Percentiles rank a stretch among this genome's conserved stretches.
Conservation (phyloP, 805 yeast species). For the Candida argentea region DNA sequence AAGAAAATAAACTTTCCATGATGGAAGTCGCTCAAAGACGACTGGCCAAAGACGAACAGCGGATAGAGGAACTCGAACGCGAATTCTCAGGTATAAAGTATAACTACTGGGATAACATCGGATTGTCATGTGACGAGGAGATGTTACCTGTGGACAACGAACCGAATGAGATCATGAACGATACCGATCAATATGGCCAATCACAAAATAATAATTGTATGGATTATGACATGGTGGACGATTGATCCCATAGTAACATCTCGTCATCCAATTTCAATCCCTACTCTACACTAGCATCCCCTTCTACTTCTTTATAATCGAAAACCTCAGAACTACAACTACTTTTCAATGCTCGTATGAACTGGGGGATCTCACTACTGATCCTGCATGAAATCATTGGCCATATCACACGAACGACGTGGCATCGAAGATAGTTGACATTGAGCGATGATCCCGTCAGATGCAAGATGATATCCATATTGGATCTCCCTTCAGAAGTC, state of each 20-base stretch:
- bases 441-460: too few relatives aligned
- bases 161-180: not conserved
- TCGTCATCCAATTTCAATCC: too few relatives aligned
- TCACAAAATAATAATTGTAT: constrained; percentile 1
- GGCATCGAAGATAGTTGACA: too few relatives aligned
- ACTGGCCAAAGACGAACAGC: not conserved
- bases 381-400: too few relatives aligned
- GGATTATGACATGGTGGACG: too few relatives aligned
- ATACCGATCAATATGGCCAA: constrained; percentile 1
- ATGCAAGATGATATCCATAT: constrained; percentile 4
- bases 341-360: too few relatives aligned
- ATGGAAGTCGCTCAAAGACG: constrained; percentile 6
- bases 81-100: constrained; percentile 11
- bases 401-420: too few relatives aligned
- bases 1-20: constrained; percentile 13
- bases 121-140: constrained; percentile 16
- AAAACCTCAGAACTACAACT: too few relatives aligned
- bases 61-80: constrained; percentile 1
- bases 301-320: too few relatives aligned
- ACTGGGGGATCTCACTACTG: too few relatives aligned
- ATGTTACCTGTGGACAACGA: constrained; percentile 11
- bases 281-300: too few relatives aligned
- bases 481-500: constrained; percentile 12
- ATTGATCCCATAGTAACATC: too few relatives aligned
- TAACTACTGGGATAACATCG: constrained; percentile 26